phyloP scores from a whole-genome alignment of 768 basidiomycete species.

The Neoboletus brunneissimus region DNA sequence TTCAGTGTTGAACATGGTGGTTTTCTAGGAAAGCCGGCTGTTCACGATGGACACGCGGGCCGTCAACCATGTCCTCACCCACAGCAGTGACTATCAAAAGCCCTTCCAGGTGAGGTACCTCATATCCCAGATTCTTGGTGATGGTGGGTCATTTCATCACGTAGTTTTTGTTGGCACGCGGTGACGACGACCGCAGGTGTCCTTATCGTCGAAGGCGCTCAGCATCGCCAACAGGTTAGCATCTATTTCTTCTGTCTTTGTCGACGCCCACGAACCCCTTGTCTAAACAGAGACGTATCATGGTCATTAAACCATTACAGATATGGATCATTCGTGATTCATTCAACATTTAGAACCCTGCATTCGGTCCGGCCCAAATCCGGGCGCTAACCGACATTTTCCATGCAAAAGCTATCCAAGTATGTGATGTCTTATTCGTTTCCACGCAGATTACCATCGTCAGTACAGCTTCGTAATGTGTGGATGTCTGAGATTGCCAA shows the following conservation, averaged over 20 bases:
- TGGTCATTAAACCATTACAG: constrained; percentile 32
- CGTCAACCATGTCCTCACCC: constrained; percentile 57
- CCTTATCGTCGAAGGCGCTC: constrained; percentile 40
- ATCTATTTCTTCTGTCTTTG: not conserved
- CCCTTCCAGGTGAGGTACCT: not conserved
- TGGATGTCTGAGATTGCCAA: constrained; percentile 35
- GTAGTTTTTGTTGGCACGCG: too few species aligned
- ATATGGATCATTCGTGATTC: not conserved
- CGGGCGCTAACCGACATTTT: too few species aligned
- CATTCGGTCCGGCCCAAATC: too few species aligned
- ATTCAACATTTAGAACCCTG: constrained; percentile 53
- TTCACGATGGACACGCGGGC: constrained; percentile 62
- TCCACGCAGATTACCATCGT: not conserved
- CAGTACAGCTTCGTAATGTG: constrained; percentile 42
- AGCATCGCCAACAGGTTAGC: constrained; percentile 39
- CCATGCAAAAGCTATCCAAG: too few species aligned
- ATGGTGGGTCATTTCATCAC: not conserved
- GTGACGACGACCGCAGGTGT: constrained; percentile 37
- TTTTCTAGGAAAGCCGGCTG: constrained; percentile 37
- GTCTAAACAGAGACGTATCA: too few species aligned
- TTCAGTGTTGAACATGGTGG: not conserved
- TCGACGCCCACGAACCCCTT: too few species aligned
- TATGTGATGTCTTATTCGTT: constrained; percentile 35
- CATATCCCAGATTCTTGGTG: not conserved
- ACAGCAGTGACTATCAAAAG: too few species aligned